phyloP scores from a whole-genome alignment of 257 asterid species.

The Plantago elongata region DNA sequence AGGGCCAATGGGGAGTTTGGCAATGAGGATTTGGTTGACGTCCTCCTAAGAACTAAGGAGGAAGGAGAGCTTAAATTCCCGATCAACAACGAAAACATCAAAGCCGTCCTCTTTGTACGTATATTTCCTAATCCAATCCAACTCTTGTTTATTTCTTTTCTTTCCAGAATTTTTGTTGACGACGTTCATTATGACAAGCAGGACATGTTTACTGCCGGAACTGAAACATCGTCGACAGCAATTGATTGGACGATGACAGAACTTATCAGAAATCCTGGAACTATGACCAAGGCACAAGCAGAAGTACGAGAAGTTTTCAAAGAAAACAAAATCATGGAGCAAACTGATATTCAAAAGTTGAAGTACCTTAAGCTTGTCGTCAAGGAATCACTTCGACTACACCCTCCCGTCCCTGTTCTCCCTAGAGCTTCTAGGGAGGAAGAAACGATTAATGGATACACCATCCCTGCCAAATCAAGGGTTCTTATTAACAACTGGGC shows the following conservation, averaged over 20 bases:
- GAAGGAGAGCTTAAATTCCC: not conserved
- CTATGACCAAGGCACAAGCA: conserved; percentile 7
- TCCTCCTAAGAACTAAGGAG: not conserved
- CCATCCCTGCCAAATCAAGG: not conserved
- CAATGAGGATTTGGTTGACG: not conserved
- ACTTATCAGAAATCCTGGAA: not conserved
- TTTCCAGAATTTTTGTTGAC: too few relatives aligned
- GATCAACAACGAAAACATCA: not conserved
- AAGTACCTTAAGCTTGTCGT: not conserved
- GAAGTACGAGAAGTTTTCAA: conserved; percentile 4
- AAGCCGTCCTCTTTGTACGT: not conserved
- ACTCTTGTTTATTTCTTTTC: too few relatives aligned
- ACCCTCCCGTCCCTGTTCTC: not conserved
- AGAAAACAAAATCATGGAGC: not conserved
- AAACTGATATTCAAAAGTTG: not conserved
- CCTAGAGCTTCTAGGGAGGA: not conserved
- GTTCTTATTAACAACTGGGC: not conserved
- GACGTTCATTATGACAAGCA: not conserved
- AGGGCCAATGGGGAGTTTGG: not conserved
- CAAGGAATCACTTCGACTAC: not conserved
- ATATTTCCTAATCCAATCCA: too few relatives aligned
- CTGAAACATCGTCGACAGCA: not conserved
- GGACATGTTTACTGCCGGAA: conserved; percentile 8
- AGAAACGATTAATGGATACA: not conserved
- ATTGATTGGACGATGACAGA: conserved; percentile 9